Evolutionary conservation across 179 eudicot genomes (phyloP).

Genomic region (Camellia oleifera): DNA sequence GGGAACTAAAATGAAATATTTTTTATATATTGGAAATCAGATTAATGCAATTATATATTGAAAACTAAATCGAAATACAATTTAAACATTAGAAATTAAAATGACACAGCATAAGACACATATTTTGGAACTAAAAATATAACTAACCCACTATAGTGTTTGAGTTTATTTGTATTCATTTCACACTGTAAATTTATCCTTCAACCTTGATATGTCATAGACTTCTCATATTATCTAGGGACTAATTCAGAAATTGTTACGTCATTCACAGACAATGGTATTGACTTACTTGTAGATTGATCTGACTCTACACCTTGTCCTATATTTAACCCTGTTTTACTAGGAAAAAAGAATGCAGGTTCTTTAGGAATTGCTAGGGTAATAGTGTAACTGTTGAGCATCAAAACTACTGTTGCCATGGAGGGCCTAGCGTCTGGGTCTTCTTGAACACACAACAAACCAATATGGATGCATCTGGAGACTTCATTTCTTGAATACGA

Average conservation of each 20-base stretch:
- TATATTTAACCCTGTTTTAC: not conserved
- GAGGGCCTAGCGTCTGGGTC: constrained; percentile 40
- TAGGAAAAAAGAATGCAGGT: constrained; percentile 23
- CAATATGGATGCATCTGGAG: constrained; percentile 45
- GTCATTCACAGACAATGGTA: constrained; percentile 17
- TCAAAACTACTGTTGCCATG: constrained; percentile 42
- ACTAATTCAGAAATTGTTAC: constrained; percentile 23
- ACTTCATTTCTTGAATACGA: constrained; percentile 32
- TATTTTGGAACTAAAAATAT: too few species aligned
- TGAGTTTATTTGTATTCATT: not conserved
- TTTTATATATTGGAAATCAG: too few species aligned
- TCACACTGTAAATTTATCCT: not conserved
- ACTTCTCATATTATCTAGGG: not conserved
- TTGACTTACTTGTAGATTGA: constrained; percentile 17
- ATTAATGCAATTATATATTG: too few species aligned
- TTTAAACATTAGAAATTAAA: too few species aligned
- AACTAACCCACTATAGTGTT: not conserved
- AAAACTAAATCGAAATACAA: too few species aligned
- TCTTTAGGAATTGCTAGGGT: constrained; percentile 24
- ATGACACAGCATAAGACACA: too few species aligned
- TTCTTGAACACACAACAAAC: constrained; percentile 54
- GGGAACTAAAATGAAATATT: too few species aligned
- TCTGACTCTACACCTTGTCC: not conserved
- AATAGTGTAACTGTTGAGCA: constrained; percentile 32
- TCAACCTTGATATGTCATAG: not conserved